A percentile compares a stretch with the other conserved stretches of the same genome.
phyloP scores from a whole-genome alignment of 108 stramenopile species.

The Nitzschia inconspicua region DNA sequence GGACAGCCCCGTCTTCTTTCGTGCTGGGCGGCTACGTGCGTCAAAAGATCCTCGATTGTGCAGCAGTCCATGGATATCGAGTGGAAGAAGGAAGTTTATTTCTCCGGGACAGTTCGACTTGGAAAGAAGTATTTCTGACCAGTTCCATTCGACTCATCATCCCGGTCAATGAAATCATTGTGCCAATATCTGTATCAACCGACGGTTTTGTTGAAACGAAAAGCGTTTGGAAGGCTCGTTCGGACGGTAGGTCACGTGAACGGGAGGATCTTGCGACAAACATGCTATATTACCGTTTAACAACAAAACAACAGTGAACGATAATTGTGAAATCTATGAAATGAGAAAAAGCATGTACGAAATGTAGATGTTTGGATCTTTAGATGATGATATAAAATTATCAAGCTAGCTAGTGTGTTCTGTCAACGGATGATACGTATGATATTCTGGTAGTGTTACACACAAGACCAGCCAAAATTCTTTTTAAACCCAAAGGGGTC shows the following conservation, averaged over 20 bases:
- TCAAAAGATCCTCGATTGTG: constrained; percentile 42
- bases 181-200: constrained; percentile 12
- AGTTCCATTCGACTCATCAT: constrained; percentile 59
- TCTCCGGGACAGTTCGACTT: constrained; percentile 40
- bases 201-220: background rate
- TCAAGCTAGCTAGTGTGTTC: no score
- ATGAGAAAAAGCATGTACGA: no score
- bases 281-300: no score
- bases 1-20: constrained; percentile 34
- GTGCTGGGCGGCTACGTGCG: constrained; percentile 72
- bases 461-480: no score
- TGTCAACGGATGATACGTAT: no score
- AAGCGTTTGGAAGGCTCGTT: no score
- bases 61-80: constrained; percentile 19
- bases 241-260: no score
- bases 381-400: no score
- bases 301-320: background rate
- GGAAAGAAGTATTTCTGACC: constrained; percentile 77
- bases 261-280: no score
- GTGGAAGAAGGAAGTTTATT: constrained; percentile 32
- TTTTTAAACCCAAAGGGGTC: no score
- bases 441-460: no score
- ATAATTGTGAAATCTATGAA: background rate
- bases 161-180: constrained; percentile 44
- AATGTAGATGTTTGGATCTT: no score